Evolutionary conservation across 345 rosid genomes (phyloP).

Genomic region (Melaleuca alternifolia): DNA sequence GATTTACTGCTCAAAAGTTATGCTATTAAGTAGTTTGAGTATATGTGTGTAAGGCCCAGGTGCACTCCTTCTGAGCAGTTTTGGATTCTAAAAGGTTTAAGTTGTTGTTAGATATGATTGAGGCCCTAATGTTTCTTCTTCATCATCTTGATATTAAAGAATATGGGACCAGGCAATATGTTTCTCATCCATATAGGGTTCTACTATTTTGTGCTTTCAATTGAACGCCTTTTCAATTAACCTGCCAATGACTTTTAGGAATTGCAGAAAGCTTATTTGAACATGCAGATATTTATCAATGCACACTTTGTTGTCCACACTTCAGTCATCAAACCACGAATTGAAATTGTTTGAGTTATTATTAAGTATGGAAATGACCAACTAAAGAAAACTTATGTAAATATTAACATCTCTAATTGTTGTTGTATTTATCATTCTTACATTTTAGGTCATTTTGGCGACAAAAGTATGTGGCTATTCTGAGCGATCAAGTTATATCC

Average conservation of each 20-base stretch:
- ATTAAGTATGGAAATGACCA: not conserved
- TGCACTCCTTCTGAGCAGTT: not conserved
- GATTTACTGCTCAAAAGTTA: not conserved
- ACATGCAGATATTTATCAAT: not conserved
- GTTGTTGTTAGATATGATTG: not conserved
- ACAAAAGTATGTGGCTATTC: constrained; percentile 88
- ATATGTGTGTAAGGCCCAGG: not conserved
- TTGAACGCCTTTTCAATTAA: not conserved
- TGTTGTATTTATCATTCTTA: not conserved
- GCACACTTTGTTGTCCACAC: not conserved
- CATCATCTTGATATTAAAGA: not conserved
- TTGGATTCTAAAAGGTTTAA: not conserved
- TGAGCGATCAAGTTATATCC: constrained; percentile 42
- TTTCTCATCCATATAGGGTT: not conserved
- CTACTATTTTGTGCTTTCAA: not conserved
- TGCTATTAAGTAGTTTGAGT: not conserved
- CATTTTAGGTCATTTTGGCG: constrained; percentile 69
- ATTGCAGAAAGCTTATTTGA: not conserved
- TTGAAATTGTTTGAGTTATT: not conserved
- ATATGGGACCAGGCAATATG: not conserved
- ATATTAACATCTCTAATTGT: not conserved
- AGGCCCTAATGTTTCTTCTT: not conserved
- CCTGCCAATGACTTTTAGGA: not conserved
- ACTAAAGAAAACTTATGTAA: not conserved
- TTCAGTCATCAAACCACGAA: not conserved